Percentiles rank a stretch among this genome's conserved stretches.
These are phyloP conservation scores for Boletellus deceptivus DNA, from an alignment of 1,284 basidiomycete species.

Conservation along the genomic window DNA sequence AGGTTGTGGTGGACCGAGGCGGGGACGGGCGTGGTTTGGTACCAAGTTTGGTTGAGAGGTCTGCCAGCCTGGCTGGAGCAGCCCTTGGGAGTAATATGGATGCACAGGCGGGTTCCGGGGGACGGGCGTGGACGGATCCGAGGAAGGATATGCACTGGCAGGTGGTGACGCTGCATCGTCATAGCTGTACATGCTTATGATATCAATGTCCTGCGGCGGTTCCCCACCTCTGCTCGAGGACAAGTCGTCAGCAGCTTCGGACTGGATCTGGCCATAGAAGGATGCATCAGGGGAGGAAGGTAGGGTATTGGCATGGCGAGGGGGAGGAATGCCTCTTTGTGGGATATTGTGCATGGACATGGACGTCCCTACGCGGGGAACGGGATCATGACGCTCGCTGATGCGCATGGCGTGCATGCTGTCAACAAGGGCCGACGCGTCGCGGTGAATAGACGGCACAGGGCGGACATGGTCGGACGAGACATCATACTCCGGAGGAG, in stretches of 20 bases:
- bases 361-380: constrained; percentile 33
- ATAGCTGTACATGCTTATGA: constrained; percentile 35
- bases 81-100: constrained; percentile 25
- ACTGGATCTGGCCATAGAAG: constrained; percentile 12
- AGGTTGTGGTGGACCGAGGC: constrained; percentile 31
- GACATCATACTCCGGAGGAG: constrained; percentile 25
- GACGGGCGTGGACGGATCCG: constrained; percentile 21
- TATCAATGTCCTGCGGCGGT: constrained; percentile 21
- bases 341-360: constrained; percentile 30
- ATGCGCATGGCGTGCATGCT: constrained; percentile 32
- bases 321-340: constrained; percentile 18
- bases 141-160: constrained; percentile 21
- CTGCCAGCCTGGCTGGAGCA: constrained; percentile 34
- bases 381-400: constrained; percentile 26
- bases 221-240: constrained; percentile 17
- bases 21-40: constrained; percentile 30
- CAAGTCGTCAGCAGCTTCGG: constrained; percentile 12
- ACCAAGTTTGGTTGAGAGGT: constrained; percentile 33
- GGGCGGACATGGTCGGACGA: constrained; percentile 16
- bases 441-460: constrained; percentile 16
- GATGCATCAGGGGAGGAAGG: constrained; percentile 15
- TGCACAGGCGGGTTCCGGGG: constrained; percentile 22
- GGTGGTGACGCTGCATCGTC: constrained; percentile 33
- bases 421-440: constrained; percentile 25
- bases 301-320: constrained; percentile 29